Evolutionary conservation across 768 basidiomycete genomes (phyloP), one percentile per base, ranked within the genome.

Genomic region (Mycena albidolilacea): DNA sequence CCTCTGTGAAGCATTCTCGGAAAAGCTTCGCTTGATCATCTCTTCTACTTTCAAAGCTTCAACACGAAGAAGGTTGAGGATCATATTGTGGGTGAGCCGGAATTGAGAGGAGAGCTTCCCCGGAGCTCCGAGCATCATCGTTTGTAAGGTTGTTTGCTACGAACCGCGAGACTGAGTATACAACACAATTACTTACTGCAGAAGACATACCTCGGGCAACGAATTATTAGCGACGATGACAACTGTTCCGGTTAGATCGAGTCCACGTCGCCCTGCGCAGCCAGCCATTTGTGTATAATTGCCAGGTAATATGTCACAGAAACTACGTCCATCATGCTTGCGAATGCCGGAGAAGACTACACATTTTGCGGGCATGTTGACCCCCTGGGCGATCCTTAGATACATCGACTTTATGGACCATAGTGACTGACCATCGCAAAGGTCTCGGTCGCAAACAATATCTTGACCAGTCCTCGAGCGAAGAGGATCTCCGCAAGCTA

Each of bases 211-310:
- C 79, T 98, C 95, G 21, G 98, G 97, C 11, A 98, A 81, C 38
- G 93, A 90, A 74, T 96, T 94, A 72, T 92, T 92, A 0, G 91
- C 90, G 61, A 95, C 88, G 65, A 99, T 94, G 76, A 99, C 92
- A 10, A 99, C 98, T 0, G 97, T 98, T 46, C 98, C 98, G 0
- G 97, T 99, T 6, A 93, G 85, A 80, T 99, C 98, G 38, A 99
- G 85, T 12, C 98, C 98, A 80, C 98, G 93, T 43, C 98, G 92
- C 30, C 98, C 98, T 17, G 98, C 98, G 75, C 98, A 93, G 7
- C 98, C 98, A 9, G 98, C 97, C 98, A 99, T 99, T 78, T 99
- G 98, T 0, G 97, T 99, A 79, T 98, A 98, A 82, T 97, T 96
- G 50, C 95, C 97, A 35, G 96, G 93, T 1, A 95, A 82, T 43